A percentile compares a stretch with the other conserved stretches of the same genome.
phyloP scores from a whole-genome alignment of 169 alveolate species.

The Cytauxzoon felis region DNA sequence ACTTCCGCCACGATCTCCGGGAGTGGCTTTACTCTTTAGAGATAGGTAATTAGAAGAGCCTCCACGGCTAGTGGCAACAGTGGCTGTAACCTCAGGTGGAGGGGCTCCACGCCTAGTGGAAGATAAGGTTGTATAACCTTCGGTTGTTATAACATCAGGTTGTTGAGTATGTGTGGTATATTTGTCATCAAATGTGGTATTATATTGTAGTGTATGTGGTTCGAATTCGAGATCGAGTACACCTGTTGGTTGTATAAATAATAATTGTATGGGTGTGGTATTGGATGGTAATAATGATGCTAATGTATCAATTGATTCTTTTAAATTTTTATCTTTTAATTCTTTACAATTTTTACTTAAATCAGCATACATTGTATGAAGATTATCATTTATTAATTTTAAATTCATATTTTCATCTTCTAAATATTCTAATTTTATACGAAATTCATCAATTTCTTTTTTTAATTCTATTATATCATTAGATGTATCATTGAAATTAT shows the following conservation, averaged over 20 bases:
- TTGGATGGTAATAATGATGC: slow-evolving; percentile 13
- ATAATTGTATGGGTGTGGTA: slow-evolving; percentile 42
- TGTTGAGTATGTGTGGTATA: neutral
- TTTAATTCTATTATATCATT: neutral
- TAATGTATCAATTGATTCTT: slow-evolving; percentile 42
- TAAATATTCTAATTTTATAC: slow-evolving; percentile 22
- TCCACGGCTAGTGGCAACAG: too few relatives aligned
- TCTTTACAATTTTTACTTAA: slow-evolving; percentile 21
- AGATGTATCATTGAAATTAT: neutral
- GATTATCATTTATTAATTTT: slow-evolving; percentile 48
- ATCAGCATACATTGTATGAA: slow-evolving; percentile 61
- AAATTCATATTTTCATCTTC: slow-evolving; percentile 52
- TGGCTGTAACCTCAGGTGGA: too few relatives aligned
- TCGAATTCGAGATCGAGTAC: slow-evolving; percentile 56
- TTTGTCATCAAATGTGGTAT: neutral
- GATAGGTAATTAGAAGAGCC: too few relatives aligned
- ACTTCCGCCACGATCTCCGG: too few relatives aligned
- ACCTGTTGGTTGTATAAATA: slow-evolving; percentile 58
- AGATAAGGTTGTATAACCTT: too few relatives aligned
- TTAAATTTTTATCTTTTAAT: slow-evolving; percentile 22
- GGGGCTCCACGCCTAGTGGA: too few relatives aligned
- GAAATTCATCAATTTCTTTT: slow-evolving; percentile 11
- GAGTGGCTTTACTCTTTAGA: too few relatives aligned
- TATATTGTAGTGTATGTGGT: slow-evolving; percentile 1
- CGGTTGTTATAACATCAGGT: too few relatives aligned